Base-by-base conservation (phyloP, 176 grass and related monocot species). In the Ensete ventricosum region DNA sequence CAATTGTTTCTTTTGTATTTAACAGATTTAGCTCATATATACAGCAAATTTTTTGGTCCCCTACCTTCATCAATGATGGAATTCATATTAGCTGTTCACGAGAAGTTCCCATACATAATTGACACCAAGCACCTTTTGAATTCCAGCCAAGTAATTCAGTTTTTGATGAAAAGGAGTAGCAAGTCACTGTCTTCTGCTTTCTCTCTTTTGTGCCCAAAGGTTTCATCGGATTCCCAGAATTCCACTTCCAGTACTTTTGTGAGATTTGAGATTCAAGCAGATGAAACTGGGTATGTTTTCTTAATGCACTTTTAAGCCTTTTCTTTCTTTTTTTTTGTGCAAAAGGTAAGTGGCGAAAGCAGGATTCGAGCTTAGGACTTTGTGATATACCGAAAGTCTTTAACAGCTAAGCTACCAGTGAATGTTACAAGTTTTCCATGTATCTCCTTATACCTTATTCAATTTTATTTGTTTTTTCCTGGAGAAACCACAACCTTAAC, bases 151-250 rank as follows among this genome's bases (percentile, higher is more conserved):
- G 74, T 52, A 60, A 78, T 93, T 80, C 88, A 91, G 54, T 69
- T 26, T 82, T 73, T 89, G 68, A 93, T 98, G 90, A 91, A 67
- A 53, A 80, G 79, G 22, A 93, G 81, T 82, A 91, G 94, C 82
- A 98, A 84, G 92, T 91, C 94, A 74, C 71, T 97, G 51, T 97
- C 94, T 78, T 97, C 94, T 54, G 82, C 82, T 71, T 97, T 97
- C 82, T 93, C 84, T 53, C 74, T 84, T 67, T 62, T 97, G 57
- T 97, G 90, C 77, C 90, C 87, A 59, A 67, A 73, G 62, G 59
- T 84, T 75, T 72, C 81, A 62, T 81, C 81, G 62, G n/a, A 67
- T 50, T 57, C 20, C 54, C 50, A 69, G 67, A 86, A 83, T 64
- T 76, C 81, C 49, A 77, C 57, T 26, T 75, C 2, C 55, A 79